phyloP scores from a whole-genome alignment of 257 asterid genomes.

The Echium plantagineum region DNA sequence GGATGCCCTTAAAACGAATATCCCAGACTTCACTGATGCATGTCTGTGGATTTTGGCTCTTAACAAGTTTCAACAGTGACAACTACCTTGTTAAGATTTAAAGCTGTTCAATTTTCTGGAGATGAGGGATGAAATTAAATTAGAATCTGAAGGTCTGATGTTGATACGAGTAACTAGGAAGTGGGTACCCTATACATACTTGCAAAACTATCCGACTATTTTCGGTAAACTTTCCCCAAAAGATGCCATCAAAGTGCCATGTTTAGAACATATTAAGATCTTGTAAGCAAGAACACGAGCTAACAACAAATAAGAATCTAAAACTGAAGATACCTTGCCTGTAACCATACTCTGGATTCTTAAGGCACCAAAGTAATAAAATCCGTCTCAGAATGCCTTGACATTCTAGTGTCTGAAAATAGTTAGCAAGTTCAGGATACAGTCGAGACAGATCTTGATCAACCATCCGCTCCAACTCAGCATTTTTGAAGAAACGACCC shows the following conservation, averaged over 20 bases:
- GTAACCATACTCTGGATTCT: conserved; percentile 79
- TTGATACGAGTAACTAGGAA: no score
- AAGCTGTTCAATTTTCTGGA: no score
- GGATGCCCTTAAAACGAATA: background rate
- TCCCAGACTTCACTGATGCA: background rate
- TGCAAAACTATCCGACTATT: no score
- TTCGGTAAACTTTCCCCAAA: background rate
- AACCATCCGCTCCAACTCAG: conserved; percentile 90
- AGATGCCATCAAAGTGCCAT: background rate
- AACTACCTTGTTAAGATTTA: no score
- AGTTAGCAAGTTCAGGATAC: conserved; percentile 91
- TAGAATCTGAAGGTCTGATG: no score
- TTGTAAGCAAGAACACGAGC: background rate
- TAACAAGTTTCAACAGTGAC: no score
- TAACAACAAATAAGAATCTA: no score
- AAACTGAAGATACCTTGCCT: conserved; percentile 52
- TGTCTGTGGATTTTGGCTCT: no score
- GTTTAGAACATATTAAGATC: background rate
- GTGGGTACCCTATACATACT: no score
- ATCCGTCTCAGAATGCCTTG: conserved; percentile 80
- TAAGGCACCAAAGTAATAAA: conserved; percentile 87
- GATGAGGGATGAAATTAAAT: no score
- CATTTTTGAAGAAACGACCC: conserved; percentile 89
- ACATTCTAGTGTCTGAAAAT: conserved; percentile 79
- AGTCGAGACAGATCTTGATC: conserved; percentile 93